Percentiles rank a stretch among this genome's conserved stretches.
phyloP scores from a whole-genome alignment of 345 rosid genomes.

The Mercurialis annua region DNA sequence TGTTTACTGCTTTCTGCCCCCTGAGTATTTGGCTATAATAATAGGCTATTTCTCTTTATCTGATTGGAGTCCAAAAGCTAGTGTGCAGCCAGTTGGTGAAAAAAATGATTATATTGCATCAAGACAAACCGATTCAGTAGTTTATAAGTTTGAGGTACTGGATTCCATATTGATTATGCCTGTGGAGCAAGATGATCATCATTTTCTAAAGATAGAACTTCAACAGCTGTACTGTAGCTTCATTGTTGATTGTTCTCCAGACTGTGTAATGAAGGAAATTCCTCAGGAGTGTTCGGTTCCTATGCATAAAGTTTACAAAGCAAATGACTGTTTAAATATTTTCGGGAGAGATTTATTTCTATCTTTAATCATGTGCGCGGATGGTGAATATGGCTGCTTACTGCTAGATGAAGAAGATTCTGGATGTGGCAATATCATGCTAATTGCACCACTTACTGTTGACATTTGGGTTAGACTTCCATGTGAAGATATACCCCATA shows the following conservation, averaged over 20 bases:
- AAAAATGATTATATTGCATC: slow-evolving; percentile 21
- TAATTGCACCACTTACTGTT: slow-evolving; percentile 53
- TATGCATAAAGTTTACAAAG: slow-evolving; percentile 37
- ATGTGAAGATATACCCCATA: slow-evolving; percentile 28
- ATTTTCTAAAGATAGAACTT: slow-evolving; percentile 54
- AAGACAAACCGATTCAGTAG: slow-evolving; percentile 27
- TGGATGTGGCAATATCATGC: slow-evolving; percentile 30
- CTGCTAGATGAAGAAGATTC: slow-evolving; percentile 30
- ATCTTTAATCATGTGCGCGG: slow-evolving; percentile 40
- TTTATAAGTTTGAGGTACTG: slow-evolving; percentile 67
- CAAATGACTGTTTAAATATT: slow-evolving; percentile 51
- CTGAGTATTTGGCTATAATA: slow-evolving; percentile 72
- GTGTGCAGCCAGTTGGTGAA: slow-evolving; percentile 32
- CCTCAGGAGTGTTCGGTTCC: slow-evolving; percentile 58
- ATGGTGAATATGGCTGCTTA: slow-evolving; percentile 35
- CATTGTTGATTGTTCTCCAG: slow-evolving; percentile 33
- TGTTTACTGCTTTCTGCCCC: slow-evolving; percentile 62
- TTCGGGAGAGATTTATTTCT: slow-evolving; percentile 63
- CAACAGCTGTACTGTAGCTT: slow-evolving; percentile 53
- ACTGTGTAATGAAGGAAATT: slow-evolving; percentile 42
- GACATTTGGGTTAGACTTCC: slow-evolving; percentile 85
- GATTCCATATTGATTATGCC: slow-evolving; percentile 67
- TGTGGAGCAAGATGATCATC: slow-evolving; percentile 41
- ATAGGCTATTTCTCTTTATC: slow-evolving; percentile 83
- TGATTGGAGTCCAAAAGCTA: slow-evolving; percentile 57